These are phyloP conservation scores for Fusarium fujikuroi DNA, from an alignment of 2,329 filamentous ascomycete genomes.

Conservation along the genomic window DNA sequence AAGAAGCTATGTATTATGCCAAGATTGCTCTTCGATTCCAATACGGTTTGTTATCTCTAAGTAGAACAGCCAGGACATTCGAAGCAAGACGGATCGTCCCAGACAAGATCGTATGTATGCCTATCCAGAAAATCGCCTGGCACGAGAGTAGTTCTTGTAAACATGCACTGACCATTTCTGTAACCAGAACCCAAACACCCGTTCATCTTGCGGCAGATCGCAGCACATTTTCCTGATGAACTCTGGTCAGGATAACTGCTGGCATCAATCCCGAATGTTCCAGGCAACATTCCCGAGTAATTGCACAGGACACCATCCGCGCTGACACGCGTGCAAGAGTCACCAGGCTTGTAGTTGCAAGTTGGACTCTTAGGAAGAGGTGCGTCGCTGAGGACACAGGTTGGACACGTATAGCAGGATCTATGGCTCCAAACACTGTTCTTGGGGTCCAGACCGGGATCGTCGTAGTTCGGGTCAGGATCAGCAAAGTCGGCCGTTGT, in stretches of 20 bases:
- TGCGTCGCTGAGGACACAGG: not conserved
- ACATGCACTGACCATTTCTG: not conserved
- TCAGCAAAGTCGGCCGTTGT: not conserved
- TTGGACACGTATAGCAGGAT: constrained; percentile 8
- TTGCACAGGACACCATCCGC: not conserved
- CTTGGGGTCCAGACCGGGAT: not conserved
- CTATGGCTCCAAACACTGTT: constrained; percentile 11
- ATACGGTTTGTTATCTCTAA: not conserved
- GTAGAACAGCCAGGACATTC: not conserved
- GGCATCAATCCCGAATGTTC: too few relatives aligned
- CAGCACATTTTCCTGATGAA: not conserved
- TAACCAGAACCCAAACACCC: not conserved
- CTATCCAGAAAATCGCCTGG: not conserved
- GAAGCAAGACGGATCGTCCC: not conserved
- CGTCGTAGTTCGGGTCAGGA: not conserved
- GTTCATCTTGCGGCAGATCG: not conserved
- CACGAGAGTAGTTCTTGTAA: not conserved
- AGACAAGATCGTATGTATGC: not conserved
- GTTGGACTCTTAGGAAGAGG: constrained; percentile 3
- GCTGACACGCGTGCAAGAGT: not conserved
- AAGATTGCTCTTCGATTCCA: not conserved
- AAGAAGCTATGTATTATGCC: too few relatives aligned
- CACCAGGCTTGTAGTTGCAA: not conserved
- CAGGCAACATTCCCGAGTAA: not conserved
- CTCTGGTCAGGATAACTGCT: not conserved